Evolutionary conservation across 805 yeast genomes (phyloP).

Genomic region (Vanderwaltozyma yarrowii): DNA sequence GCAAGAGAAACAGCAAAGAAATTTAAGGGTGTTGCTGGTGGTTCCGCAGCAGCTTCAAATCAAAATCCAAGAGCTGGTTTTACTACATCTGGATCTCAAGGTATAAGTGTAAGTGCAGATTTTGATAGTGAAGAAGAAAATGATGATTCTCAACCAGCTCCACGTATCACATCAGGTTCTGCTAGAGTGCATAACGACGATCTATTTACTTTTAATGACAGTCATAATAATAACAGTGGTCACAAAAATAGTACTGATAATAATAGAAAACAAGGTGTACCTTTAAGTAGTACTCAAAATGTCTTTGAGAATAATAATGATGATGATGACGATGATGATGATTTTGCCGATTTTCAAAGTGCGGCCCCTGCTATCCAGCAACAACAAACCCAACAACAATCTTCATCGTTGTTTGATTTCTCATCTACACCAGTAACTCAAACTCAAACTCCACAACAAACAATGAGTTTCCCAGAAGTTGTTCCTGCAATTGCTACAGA

Average conservation of each 20-base stretch:
- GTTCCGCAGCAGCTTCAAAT: constrained; percentile 27
- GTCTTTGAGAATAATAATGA: too few species aligned
- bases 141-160: constrained; percentile 56
- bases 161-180: constrained; percentile 52
- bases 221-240: too few species aligned
- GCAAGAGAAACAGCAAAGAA: constrained; percentile 80
- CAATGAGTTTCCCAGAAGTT: constrained; percentile 6
- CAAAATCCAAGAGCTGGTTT: constrained; percentile 25
- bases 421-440: constrained; percentile 20
- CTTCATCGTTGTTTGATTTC: constrained; percentile 27
- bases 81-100: constrained; percentile 14
- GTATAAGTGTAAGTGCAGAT: constrained; percentile 30
- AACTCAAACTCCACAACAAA: constrained; percentile 9
- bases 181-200: constrained; percentile 16
- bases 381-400: constrained; percentile 2
- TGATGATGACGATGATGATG: constrained; percentile 47
- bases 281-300: too few species aligned
- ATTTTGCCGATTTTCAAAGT: constrained; percentile 70
- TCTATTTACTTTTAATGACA: constrained; percentile 1
- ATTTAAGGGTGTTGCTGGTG: constrained; percentile 71
- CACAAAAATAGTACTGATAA: neutral
- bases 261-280: too few species aligned
- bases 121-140: constrained; percentile 39
- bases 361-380: constrained; percentile 37
- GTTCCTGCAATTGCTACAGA: constrained; percentile 30